Evolutionary conservation across 2,329 filamentous ascomycete species (phyloP), one percentile per base, ranked within the genome.

Genomic region (Phoma herbarum): DNA sequence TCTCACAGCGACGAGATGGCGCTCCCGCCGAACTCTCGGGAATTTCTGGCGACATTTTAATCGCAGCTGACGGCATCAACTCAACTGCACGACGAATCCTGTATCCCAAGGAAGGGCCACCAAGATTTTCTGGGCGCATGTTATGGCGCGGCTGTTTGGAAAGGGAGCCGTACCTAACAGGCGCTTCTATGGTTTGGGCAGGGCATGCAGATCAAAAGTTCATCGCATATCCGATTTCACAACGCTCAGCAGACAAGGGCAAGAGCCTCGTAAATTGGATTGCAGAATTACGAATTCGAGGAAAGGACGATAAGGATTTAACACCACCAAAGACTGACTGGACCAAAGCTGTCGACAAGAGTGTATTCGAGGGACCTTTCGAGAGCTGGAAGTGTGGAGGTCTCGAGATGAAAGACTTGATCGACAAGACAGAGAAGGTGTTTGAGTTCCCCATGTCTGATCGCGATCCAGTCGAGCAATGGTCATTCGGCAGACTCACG

Each of bases 361-460:
- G 72, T 26, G 63, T 74, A 4, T 82, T 82, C 59, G 75, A 72
- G 4, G 72, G 71, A 0, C 75, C 75, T 1, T 81, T 82, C 53
- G 70, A 74, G 42, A 70, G 65, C 1, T 81, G 79, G 79, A 74
- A 68, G 12, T 81, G 79, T 54, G 79, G 79, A 3, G 79, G 78
- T 11, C 62, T 82, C 42, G 71, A 73, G 35, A 79, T 81, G 66
- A 73, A 75, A 10, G 77, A 81, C 14, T 57, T 82, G 57, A 80
- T 82, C 51, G 71, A 75, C 26, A 70, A 67, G 39, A 81, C 79
- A 4, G 75, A 78, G 5, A 78, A 75, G 41, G 77, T 81, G 0
- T 80, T 76, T 48, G 80, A 82, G 61, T 82, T 80, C 52, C 79
- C 80, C 25, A 82, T 82, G 80, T 79, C 78, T 53, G 79, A 81